Base-by-base conservation (phyloP, 163 green algal species). In the Prototheca wickerhamii region DNA sequence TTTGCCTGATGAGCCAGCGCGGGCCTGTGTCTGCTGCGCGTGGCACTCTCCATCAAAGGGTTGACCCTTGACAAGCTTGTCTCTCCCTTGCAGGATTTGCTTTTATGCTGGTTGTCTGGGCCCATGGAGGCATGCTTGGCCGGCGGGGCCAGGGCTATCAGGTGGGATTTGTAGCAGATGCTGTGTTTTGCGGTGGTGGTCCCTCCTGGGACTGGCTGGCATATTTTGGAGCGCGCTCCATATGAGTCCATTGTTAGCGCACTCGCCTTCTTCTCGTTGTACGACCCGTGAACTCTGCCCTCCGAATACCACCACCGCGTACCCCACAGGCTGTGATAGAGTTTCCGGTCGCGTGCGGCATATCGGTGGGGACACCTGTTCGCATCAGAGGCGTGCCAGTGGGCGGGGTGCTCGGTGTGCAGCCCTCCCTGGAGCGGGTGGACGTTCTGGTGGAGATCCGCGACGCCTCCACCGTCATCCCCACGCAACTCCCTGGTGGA, bases 291-390 rank as follows among this genome's bases (percentile, higher is more conserved):
- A 32, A 20, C 5, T 4, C 8, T 23, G 15, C 25, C 28, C 3
- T 17, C 43, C 6, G 3, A 23, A 25, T 17, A n/a, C n/a, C 0
- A 5, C 7, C 23, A 20, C 30, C 37, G 54, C 56, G 42, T 34
- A 61, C 57, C 64, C 87, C 90, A 64, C 76, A 94, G 69, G 83
- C 85, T 6, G 91, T 90, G 10, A 73, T 98, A 33, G 88, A 95
- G 76, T 96, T 99, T 53, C 85, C 90, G 0, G 73, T 94, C 31
- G 93, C 93, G 0, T 97, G 90, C 69, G 93, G 92, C 51, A 96
- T 99, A 67, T 87, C 80, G 7, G 85, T 95, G 12, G 89, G 91
- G 56, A 96, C 89, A 2, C 86, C 87, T 17, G 82, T 93, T 26
- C 82, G 89, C 58, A 93, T 97, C 67, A 75, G 90, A 23, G 89